Percentiles rank a stretch among this genome's conserved stretches.
phyloP scores from a whole-genome alignment of 1,139 yeast species.

The Hemisphaericaspora xylanilytica region DNA sequence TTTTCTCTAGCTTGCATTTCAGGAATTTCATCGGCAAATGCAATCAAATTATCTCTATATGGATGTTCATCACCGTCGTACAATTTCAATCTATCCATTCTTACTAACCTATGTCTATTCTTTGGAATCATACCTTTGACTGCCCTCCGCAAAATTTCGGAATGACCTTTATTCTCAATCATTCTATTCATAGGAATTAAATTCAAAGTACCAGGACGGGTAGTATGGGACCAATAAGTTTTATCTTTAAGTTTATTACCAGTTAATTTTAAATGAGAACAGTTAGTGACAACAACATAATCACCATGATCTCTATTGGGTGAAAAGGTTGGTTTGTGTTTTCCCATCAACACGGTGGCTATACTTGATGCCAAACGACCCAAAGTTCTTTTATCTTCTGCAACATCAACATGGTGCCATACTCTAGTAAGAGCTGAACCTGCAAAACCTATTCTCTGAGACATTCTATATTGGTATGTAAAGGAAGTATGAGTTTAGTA shows the following conservation, averaged over 20 bases:
- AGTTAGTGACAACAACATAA: constrained; percentile 93
- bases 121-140: constrained; percentile 97
- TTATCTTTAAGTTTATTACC: constrained; percentile 83
- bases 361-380: constrained; percentile 92
- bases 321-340: constrained; percentile 89
- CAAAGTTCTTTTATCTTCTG: constrained; percentile 77
- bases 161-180: constrained; percentile 76
- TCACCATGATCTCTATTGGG: constrained; percentile 84
- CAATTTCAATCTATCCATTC: constrained; percentile 81
- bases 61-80: constrained; percentile 90
- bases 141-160: constrained; percentile 78
- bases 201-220: constrained; percentile 86
- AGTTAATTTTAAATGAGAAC: constrained; percentile 73
- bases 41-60: constrained; percentile 75
- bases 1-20: constrained; percentile 43
- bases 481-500: no score
- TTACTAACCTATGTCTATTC: constrained; percentile 72
- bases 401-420: constrained; percentile 96
- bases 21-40: constrained; percentile 80
- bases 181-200: constrained; percentile 79
- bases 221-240: constrained; percentile 87
- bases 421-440: constrained; percentile 77
- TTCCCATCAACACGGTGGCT: constrained; percentile 87
- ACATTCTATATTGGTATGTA: constrained; percentile 30
- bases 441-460: constrained; percentile 59